Evolutionary conservation across 305 asterid genomes (phyloP), one percentile per base, ranked within the genome.

Genomic region (Fraxinus latifolia): DNA sequence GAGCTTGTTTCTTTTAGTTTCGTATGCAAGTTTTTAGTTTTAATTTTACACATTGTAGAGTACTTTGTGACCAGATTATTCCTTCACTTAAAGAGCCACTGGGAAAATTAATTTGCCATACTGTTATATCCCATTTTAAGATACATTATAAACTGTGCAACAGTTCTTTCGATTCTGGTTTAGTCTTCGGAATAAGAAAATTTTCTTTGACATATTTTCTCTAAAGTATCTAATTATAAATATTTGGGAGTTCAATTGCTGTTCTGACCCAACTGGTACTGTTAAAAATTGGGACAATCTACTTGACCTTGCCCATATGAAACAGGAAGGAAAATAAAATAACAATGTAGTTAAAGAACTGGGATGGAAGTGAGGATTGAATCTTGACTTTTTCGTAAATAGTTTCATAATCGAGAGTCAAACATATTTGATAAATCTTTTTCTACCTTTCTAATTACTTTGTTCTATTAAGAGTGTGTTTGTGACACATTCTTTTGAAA

Each of bases 1-100:
- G 7, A 33, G 25, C 50, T 3, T 8, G 19, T 50, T 44, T 50
- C 14, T 14, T 31, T 50, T 78, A 12, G 67, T 23, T 76, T 44
- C 31, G 9, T 47, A 23, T 23, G 33, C 33, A 34, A 11, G 25
- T 65, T 60, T 75, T 73, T 3, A 58, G 25, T 7, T 73, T 17
- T 53, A 65, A n/a, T 32, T 37, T 25, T 32, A 27, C 47, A 17
- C 77, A 32, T 60, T 39, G 58, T 23, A 4, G 73, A 78, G 39
- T 67, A 39, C 50, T 31, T 62, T 76, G 11, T 65, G 39, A 31
- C 27, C 55, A 15, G 34, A 19, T 60, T 29, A 70, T 11, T 74
- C 31, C 42, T 74, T 36, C 65, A 78, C 62, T 17, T 83, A 79
- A 58, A 11, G 62, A 74, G 78, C 53, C 65, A 6, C 65, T 32